Evolutionary conservation across 805 yeast species (phyloP).

Genomic region (Torulaspora microellipsoides): DNA sequence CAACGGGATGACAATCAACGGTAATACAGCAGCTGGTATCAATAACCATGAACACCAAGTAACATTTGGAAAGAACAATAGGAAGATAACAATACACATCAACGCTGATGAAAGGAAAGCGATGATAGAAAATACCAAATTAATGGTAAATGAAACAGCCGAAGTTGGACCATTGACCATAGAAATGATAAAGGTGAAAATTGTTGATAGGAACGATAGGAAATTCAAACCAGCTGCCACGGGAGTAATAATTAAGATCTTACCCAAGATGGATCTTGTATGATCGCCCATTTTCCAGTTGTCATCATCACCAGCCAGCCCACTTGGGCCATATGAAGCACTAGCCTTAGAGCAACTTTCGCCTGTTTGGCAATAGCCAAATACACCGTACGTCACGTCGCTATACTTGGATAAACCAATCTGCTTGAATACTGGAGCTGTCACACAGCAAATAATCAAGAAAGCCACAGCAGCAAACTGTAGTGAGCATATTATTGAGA

Average conservation of each 20-base stretch:
- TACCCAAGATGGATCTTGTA: constrained; percentile 50
- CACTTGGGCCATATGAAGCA: constrained; percentile 42
- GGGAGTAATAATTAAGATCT: constrained; percentile 57
- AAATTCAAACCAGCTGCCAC: constrained; percentile 62
- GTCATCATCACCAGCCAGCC: constrained; percentile 30
- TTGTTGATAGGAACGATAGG: constrained; percentile 38
- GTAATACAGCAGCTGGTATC: constrained; percentile 59
- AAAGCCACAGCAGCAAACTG: constrained; percentile 56
- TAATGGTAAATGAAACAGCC: constrained; percentile 37
- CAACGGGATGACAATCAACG: constrained; percentile 48
- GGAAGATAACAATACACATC: constrained; percentile 48
- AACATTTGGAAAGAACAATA: constrained; percentile 60
- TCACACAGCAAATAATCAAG: constrained; percentile 53
- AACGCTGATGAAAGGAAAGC: constrained; percentile 53
- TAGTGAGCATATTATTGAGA: constrained; percentile 21
- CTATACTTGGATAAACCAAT: constrained; percentile 43
- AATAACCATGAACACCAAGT: constrained; percentile 72
- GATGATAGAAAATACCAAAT: constrained; percentile 43
- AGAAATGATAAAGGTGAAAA: constrained; percentile 33
- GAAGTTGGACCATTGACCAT: constrained; percentile 19
- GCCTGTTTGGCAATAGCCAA: constrained; percentile 54
- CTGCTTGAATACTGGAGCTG: constrained; percentile 52
- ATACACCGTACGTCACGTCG: constrained; percentile 51
- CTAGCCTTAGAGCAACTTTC: constrained; percentile 42
- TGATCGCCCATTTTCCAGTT: constrained; percentile 47